phyloP scores from a whole-genome alignment of 495 filamentous ascomycete species.

The Aspergillus sclerotiicarbonarius region DNA sequence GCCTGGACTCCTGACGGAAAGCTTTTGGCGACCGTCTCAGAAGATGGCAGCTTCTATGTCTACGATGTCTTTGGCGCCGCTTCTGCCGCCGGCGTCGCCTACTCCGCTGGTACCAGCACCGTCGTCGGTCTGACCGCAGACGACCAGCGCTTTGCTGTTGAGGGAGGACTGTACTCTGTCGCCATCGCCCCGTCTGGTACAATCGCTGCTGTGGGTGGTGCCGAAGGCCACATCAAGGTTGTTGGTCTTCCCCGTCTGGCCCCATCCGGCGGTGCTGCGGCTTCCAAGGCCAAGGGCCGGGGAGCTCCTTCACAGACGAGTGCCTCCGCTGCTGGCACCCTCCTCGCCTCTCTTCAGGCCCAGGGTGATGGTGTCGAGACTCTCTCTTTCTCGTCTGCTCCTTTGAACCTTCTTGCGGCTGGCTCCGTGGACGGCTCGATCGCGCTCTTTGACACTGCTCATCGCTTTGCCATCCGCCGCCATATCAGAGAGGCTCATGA shows the following conservation, averaged over 20 bases:
- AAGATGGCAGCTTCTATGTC: constrained; percentile 86
- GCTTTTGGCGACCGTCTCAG: constrained; percentile 83
- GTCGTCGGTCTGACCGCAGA: constrained; percentile 76
- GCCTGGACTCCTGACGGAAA: constrained; percentile 87
- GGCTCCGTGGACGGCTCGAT: constrained; percentile 91
- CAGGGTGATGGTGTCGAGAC: constrained; percentile 84
- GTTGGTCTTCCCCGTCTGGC: constrained; percentile 76
- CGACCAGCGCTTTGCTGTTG: constrained; percentile 88
- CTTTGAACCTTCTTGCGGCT: constrained; percentile 75
- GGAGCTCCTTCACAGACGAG: constrained; percentile 36
- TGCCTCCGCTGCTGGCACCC: constrained; percentile 69
- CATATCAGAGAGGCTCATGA: constrained; percentile 79
- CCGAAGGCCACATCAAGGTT: constrained; percentile 76
- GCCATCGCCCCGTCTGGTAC: constrained; percentile 74
- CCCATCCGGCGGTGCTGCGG: constrained; percentile 28
- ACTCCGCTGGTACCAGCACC: constrained; percentile 63
- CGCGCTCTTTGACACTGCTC: constrained; percentile 79
- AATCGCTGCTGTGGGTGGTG: constrained; percentile 83
- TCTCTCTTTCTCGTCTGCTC: constrained; percentile 74
- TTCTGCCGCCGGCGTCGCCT: constrained; percentile 67
- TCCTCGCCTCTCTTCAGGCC: constrained; percentile 67
- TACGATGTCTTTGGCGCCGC: constrained; percentile 90
- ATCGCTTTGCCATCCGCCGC: constrained; percentile 75
- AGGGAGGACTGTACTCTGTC: constrained; percentile 86
- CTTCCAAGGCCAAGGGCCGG: constrained; percentile 36